Percentiles rank a stretch among this genome's conserved stretches.
Conservation (phyloP, 2,329 filamentous ascomycete genomes). For the Venturia nashicola region DNA sequence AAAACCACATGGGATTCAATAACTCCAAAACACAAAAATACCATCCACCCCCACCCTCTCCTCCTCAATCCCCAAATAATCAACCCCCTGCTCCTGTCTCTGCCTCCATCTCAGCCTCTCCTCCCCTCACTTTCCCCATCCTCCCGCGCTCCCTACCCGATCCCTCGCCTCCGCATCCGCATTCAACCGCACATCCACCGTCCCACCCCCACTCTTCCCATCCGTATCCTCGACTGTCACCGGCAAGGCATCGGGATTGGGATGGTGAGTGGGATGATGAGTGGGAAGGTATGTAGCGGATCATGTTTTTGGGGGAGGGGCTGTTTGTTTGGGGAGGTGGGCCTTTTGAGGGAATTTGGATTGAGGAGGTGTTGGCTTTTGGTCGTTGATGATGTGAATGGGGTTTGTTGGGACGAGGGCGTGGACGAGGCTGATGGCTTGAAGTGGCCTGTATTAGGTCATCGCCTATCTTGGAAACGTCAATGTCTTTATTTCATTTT, state of each 20-base stretch:
- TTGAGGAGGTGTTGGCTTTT: too few relatives aligned
- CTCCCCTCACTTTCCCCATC: background rate
- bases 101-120: background rate
- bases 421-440: too few relatives aligned
- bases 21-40: background rate
- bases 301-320: background rate
- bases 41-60: background rate
- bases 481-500: too few relatives aligned
- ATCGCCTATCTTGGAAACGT: too few relatives aligned
- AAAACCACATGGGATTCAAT: background rate
- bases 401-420: too few relatives aligned
- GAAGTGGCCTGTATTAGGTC: too few relatives aligned
- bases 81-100: background rate
- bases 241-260: too few relatives aligned
- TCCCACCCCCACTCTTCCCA: background rate
- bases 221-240: background rate
- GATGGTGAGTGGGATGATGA: background rate
- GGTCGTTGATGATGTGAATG: too few relatives aligned
- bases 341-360: too few relatives aligned
- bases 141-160: background rate
- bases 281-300: background rate
- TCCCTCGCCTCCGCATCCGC: background rate
- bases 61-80: constrained; percentile 1
- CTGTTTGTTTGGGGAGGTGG: background rate
- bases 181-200: background rate